Conservation (phyloP, 805 yeast species). For the Wickerhamomyces rabaulensis region DNA sequence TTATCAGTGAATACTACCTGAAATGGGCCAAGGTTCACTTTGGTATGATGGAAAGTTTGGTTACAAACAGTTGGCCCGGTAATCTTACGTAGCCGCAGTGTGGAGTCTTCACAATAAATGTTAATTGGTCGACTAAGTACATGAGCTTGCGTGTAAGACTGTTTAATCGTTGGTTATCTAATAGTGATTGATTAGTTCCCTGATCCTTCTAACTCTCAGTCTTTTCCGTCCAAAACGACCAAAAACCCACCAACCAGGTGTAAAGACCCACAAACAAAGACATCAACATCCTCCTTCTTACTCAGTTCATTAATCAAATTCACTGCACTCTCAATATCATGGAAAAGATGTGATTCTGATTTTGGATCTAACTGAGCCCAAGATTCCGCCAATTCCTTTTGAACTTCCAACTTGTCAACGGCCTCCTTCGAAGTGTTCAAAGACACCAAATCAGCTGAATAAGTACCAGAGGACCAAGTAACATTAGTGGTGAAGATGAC, state of each 20-base stretch:
- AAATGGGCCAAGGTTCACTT: too few relatives aligned
- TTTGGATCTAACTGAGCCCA: constrained; percentile 56
- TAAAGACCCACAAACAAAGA: constrained; percentile 89
- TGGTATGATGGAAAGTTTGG: too few relatives aligned
- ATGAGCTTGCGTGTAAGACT: too few relatives aligned
- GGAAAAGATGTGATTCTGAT: constrained; percentile 48
- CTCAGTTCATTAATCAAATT: constrained; percentile 37
- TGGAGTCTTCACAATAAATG: too few relatives aligned
- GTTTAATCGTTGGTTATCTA: too few relatives aligned
- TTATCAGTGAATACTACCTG: too few relatives aligned
- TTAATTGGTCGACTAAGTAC: too few relatives aligned
- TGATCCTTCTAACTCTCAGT: too few relatives aligned
- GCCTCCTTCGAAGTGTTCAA: constrained; percentile 75
- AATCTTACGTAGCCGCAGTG: too few relatives aligned
- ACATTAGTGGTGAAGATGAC: constrained; percentile 87
- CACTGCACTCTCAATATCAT: constrained; percentile 72
- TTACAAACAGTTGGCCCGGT: too few relatives aligned
- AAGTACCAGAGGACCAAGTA: constrained; percentile 81
- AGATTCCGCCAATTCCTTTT: constrained; percentile 60
- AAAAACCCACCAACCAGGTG: constrained; percentile 93
- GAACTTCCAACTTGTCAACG: constrained; percentile 78
- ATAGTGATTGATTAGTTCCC: too few relatives aligned
- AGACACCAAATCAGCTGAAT: constrained; percentile 78
- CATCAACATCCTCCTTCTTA: constrained; percentile 41
- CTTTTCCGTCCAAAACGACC: constrained; percentile 61